These are phyloP conservation scores for Zostera marina DNA, from an alignment of 116 monocot genomes.

Conservation along the genomic window DNA sequence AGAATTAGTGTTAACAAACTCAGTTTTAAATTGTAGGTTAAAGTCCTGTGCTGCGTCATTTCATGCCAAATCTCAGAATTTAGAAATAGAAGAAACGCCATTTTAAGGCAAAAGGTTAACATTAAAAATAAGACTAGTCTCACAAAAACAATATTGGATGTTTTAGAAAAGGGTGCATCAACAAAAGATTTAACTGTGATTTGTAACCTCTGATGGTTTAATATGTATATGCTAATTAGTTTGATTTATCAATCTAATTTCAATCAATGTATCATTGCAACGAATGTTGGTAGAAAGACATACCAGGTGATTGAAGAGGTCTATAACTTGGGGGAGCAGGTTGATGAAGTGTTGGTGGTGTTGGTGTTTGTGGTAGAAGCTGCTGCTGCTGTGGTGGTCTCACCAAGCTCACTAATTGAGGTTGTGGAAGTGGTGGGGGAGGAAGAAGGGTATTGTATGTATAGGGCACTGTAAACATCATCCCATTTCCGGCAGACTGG, in stretches of 20 bases:
- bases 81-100: too few relatives aligned
- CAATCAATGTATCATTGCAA: not conserved
- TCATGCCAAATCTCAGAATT: too few relatives aligned
- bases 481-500: constrained; percentile 32
- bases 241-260: constrained; percentile 1
- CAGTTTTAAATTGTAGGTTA: too few relatives aligned
- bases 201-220: too few relatives aligned
- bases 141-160: too few relatives aligned
- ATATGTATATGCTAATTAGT: too few relatives aligned
- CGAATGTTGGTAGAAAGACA: constrained; percentile 41
- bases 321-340: constrained; percentile 39
- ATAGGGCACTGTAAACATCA: constrained; percentile 68
- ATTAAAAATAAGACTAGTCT: too few relatives aligned
- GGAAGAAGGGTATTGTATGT: constrained; percentile 20
- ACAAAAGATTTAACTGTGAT: too few relatives aligned
- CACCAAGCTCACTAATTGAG: constrained; percentile 35
- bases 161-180: too few relatives aligned
- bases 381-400: constrained; percentile 45
- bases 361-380: constrained; percentile 17
- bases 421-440: constrained; percentile 28
- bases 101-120: too few relatives aligned
- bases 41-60: too few relatives aligned
- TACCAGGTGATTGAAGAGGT: constrained; percentile 49
- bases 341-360: constrained; percentile 28
- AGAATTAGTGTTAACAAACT: too few relatives aligned